These are phyloP conservation scores for Sarocladiaceae sp. DNA, from an alignment of 2,329 filamentous ascomycete genomes.

Conservation along the genomic window DNA sequence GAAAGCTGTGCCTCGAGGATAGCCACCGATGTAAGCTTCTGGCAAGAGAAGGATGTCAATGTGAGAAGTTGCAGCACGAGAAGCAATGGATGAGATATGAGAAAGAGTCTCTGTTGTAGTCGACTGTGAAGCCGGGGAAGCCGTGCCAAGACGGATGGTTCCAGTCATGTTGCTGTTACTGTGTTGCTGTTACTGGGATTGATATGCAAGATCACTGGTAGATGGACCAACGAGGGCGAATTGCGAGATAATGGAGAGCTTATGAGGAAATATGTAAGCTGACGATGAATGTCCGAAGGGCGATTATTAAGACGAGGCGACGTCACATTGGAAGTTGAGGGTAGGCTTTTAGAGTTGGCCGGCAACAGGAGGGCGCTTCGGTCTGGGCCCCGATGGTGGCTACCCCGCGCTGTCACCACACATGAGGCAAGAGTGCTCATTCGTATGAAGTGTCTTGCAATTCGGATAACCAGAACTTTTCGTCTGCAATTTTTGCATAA, in stretches of 20 bases:
- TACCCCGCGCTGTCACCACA: no score
- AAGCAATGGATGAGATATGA: constrained; percentile 60
- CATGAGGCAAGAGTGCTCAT: no score
- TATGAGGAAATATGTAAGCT: background rate
- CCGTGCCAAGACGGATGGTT: constrained; percentile 49
- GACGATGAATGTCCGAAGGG: background rate
- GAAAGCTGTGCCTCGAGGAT: constrained; percentile 77
- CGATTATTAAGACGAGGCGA: background rate
- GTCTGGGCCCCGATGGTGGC: no score
- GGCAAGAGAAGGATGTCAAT: constrained; percentile 79
- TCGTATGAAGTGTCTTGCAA: no score
- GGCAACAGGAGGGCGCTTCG: no score
- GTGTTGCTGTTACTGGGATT: no score
- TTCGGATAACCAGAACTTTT: no score
- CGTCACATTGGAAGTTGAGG: background rate
- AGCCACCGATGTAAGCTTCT: constrained; percentile 88
- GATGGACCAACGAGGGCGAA: background rate
- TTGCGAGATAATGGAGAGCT: background rate
- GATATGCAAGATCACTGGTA: no score
- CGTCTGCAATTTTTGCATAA: no score
- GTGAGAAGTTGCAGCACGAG: constrained; percentile 50
- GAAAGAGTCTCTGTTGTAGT: constrained; percentile 57
- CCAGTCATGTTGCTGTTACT: constrained; percentile 1
- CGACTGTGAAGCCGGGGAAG: constrained; percentile 48
- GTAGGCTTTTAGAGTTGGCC: no score